These are phyloP conservation scores for Sporisorium graminicola DNA, from an alignment of 1,284 basidiomycete genomes.

Conservation along the genomic window DNA sequence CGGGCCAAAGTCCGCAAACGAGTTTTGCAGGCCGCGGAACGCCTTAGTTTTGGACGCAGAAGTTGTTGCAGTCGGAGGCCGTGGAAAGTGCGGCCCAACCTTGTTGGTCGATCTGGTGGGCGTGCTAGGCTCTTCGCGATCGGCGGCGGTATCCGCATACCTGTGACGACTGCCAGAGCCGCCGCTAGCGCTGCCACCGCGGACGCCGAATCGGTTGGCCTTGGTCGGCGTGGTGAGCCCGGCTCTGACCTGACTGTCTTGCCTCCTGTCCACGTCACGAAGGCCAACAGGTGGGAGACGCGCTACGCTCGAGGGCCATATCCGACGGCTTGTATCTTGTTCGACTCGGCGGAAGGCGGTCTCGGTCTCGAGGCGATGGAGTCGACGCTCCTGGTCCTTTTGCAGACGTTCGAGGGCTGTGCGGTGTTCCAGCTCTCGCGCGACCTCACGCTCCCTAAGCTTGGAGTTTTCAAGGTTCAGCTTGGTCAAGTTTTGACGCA, in stretches of 20 bases:
- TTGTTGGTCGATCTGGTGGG: conserved; percentile 36
- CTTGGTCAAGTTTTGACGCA: conserved; percentile 56
- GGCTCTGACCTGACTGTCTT: conserved; percentile 44
- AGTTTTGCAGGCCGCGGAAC: conserved; percentile 44
- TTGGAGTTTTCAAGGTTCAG: conserved; percentile 51
- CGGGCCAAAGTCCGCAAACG: conserved; percentile 45
- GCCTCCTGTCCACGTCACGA: conserved; percentile 25
- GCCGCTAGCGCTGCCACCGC: conserved; percentile 27
- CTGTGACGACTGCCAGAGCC: conserved; percentile 27
- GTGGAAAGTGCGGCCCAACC: conserved; percentile 19
- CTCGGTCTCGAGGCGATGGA: conserved; percentile 57
- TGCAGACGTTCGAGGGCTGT: conserved; percentile 45
- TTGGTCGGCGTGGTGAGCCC: conserved; percentile 50
- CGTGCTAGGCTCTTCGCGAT: conserved; percentile 36
- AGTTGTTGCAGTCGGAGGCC: conserved; percentile 12
- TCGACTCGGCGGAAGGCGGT: conserved; percentile 60
- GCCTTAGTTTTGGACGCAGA: conserved; percentile 35
- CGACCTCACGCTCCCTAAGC: conserved; percentile 47
- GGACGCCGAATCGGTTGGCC: conserved; percentile 16
- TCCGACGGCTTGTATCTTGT: conserved; percentile 57
- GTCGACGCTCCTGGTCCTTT: conserved; percentile 49
- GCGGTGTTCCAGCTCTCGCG: conserved; percentile 51
- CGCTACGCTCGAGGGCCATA: conserved; percentile 57
- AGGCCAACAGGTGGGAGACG: conserved; percentile 42
- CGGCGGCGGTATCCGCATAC: conserved; percentile 9